These are phyloP conservation scores for Pleurotus platypus DNA, from an alignment of 768 basidiomycete genomes.

Conservation along the genomic window DNA sequence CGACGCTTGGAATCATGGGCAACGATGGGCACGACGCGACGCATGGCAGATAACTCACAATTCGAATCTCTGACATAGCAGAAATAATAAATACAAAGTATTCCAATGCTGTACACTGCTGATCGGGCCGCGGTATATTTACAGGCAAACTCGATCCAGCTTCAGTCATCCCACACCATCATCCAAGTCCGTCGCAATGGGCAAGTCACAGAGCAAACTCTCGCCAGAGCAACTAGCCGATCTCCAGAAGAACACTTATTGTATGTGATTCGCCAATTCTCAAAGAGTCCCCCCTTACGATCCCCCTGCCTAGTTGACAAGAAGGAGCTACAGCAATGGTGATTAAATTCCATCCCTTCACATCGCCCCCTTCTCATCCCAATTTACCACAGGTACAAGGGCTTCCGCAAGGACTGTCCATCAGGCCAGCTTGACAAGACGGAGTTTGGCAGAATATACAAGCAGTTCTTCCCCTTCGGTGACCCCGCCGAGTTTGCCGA, in stretches of 20 bases:
- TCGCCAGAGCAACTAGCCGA: constrained; percentile 91
- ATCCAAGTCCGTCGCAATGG: constrained; percentile 50
- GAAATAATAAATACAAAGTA: neutral
- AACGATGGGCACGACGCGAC: neutral
- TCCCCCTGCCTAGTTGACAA: constrained; percentile 69
- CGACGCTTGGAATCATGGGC: neutral
- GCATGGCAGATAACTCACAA: neutral
- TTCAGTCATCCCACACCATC: constrained; percentile 6
- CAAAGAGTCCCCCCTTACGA: constrained; percentile 10
- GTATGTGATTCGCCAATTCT: constrained; percentile 40
- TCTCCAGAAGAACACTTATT: constrained; percentile 97
- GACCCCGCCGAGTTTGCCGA: constrained; percentile 96
- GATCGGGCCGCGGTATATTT: neutral
- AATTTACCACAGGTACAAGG: constrained; percentile 80
- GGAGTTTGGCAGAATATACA: constrained; percentile 97
- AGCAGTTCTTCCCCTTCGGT: constrained; percentile 99
- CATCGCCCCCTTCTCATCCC: constrained; percentile 13
- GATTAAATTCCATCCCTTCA: constrained; percentile 10
- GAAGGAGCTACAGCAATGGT: constrained; percentile 97
- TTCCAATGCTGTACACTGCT: neutral
- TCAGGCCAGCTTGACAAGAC: constrained; percentile 94
- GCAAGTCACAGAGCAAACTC: constrained; percentile 95
- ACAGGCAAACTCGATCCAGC: neutral
- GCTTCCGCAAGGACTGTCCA: constrained; percentile 98
- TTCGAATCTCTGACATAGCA: neutral